Conservation (phyloP, 73 alveolate genomes). For the Stentor roeselii region DNA sequence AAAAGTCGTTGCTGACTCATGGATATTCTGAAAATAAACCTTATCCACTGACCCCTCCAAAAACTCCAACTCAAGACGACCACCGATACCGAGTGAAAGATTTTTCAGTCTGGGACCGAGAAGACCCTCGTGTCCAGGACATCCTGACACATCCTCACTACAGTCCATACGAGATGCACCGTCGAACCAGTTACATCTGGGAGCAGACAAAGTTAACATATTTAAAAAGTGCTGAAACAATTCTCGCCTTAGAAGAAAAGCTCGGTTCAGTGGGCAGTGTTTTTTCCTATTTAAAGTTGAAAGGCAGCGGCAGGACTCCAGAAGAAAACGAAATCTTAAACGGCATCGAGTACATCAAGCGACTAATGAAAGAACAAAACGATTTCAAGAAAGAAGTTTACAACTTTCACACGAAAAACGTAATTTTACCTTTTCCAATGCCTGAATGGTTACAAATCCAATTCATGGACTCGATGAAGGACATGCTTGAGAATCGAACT, state of each 20-base stretch:
- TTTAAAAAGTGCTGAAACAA: not conserved
- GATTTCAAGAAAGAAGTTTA: not conserved
- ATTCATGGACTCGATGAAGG: not conserved
- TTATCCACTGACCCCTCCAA: not conserved
- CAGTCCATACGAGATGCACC: not conserved
- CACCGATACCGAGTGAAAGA: not conserved
- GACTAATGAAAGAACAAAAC: not conserved
- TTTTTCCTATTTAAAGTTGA: not conserved
- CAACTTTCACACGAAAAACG: not conserved
- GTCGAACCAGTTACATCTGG: not conserved
- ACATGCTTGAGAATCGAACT: not conserved
- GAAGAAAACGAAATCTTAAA: not conserved
- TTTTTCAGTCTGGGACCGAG: not conserved
- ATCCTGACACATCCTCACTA: not conserved
- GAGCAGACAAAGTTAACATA: not conserved
- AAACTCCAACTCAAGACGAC: not conserved
- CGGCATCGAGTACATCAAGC: not conserved
- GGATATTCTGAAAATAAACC: not conserved
- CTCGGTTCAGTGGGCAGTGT: not conserved
- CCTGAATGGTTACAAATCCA: not conserved
- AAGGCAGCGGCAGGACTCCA: not conserved
- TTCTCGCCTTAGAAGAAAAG: not conserved
- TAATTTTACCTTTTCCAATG: conserved; percentile 9
- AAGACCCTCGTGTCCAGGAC: not conserved
- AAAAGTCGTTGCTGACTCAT: not conserved